Evolutionary conservation across 306 rosid genomes (phyloP), one percentile per base, ranked within the genome.

Genomic region (Astragalus membranaceus): DNA sequence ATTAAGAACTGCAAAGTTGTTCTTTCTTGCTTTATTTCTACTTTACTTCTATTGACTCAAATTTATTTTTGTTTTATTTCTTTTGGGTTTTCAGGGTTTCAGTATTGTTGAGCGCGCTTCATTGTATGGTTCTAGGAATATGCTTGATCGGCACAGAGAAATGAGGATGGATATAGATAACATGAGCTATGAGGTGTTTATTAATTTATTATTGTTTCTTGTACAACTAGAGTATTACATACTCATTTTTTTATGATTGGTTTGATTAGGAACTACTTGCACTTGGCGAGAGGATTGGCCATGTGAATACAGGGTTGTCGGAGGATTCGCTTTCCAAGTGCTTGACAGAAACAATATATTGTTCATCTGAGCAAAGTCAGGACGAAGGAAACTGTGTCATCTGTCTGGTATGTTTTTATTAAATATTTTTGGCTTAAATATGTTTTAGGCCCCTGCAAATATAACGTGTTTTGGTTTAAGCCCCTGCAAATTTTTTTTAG

Each of bases 161-260:
- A 83, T 91, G 97, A 88, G 96, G 77, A 80, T 91, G 81, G 97
- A 91, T 85, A 59, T 85, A 23, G 97, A 91, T 78, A 87, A 79
- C 79, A 82, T 91, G 97, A 79, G 91, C 74, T 91, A 91, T 17
- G 97, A 91, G 96, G 97, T 91, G 65, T 46, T 72, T 48, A 33
- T 70, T 11, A 16, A 49, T 61, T 60, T 41, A 12, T 48, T 44
- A 46, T 12, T 49, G 48, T 42, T 74, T 64, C 20, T 39, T 20
- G 44, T 60, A 51, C 17, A 65, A 13, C n/a, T 53, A 46, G 15
- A 46, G 15, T 26, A 14, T 26, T 12, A 14, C 39, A 32, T n/a
- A 29, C 69, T 29, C 9, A 43, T 47, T 51, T 10, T 42, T 55
- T 68, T 49, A 50, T 50, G 65, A 41, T 54, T 54, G 64, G 52